Evolutionary conservation across 805 yeast species (phyloP).

Genomic region (Yarrowia sp.): DNA sequence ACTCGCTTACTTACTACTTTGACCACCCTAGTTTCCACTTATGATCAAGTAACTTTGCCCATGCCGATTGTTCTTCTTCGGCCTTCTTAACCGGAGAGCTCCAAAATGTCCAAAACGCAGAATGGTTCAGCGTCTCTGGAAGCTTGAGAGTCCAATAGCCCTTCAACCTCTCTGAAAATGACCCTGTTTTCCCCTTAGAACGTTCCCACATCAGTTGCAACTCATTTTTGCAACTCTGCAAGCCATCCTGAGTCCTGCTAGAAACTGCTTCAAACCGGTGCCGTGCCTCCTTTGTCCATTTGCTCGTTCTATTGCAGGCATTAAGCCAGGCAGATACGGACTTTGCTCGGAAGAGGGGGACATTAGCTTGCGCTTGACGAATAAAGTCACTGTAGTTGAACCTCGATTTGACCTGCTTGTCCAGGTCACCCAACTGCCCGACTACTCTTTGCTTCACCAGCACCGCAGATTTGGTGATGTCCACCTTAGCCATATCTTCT

Average conservation of each 20-base stretch:
- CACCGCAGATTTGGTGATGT: background rate
- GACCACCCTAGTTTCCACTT: slow-evolving; percentile 5
- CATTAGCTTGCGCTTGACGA: background rate
- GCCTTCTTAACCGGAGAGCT: background rate
- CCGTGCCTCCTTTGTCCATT: background rate
- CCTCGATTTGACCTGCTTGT: background rate
- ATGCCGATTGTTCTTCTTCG: background rate
- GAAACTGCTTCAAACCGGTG: background rate
- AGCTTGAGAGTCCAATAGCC: background rate
- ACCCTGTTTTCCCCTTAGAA: background rate
- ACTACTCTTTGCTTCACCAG: background rate
- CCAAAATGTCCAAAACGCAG: background rate
- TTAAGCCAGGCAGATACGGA: background rate
- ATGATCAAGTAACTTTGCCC: slow-evolving; percentile 1
- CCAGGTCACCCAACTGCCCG: background rate
- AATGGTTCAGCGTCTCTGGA: background rate
- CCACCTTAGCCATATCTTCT: background rate
- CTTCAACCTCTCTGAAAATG: background rate
- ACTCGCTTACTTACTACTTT: background rate
- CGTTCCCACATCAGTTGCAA: background rate
- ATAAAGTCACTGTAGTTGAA: background rate
- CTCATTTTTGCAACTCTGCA: background rate
- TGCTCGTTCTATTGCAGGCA: background rate
- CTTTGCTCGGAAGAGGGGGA: background rate
- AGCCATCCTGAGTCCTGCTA: background rate